Evolutionary conservation across 257 asterid genomes (phyloP).

Genomic region (Solanum paucissectum): DNA sequence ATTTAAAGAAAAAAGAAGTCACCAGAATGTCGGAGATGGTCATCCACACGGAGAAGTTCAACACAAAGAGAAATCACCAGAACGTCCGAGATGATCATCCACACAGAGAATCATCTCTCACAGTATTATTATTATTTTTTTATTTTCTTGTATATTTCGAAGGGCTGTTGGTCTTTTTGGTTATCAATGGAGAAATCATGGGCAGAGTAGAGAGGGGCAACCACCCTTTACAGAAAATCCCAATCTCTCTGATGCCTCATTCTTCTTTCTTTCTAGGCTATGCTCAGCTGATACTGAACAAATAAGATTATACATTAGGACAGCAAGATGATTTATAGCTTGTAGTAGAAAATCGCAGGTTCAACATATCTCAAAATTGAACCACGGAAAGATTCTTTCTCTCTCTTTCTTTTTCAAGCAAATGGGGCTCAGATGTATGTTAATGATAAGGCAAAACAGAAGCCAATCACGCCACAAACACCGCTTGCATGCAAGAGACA

Average conservation of each 20-base stretch:
- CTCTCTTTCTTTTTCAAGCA: neutral
- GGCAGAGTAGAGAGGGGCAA: conserved; percentile 39
- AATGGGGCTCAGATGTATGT: conserved; percentile 12
- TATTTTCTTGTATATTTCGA: neutral
- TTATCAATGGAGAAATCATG: neutral
- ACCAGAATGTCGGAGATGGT: neutral
- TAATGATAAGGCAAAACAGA: neutral
- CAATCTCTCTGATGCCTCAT: neutral
- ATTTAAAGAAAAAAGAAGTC: neutral
- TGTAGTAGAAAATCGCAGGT: neutral
- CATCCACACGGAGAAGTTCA: neutral
- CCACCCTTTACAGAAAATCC: conserved; percentile 3
- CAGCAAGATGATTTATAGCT: neutral
- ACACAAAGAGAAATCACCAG: neutral
- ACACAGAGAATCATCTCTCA: neutral
- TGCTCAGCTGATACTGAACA: neutral
- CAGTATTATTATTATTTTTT: neutral
- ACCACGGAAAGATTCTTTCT: neutral
- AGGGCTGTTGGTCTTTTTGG: neutral
- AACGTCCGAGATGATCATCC: neutral
- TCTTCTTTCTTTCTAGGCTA: neutral
- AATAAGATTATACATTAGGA: neutral
- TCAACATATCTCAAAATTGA: neutral
- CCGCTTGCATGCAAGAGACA: neutral
- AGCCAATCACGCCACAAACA: neutral